Evolutionary conservation across 1,139 yeast species (phyloP).

Genomic region (Geotrichum phurueaensis): DNA sequence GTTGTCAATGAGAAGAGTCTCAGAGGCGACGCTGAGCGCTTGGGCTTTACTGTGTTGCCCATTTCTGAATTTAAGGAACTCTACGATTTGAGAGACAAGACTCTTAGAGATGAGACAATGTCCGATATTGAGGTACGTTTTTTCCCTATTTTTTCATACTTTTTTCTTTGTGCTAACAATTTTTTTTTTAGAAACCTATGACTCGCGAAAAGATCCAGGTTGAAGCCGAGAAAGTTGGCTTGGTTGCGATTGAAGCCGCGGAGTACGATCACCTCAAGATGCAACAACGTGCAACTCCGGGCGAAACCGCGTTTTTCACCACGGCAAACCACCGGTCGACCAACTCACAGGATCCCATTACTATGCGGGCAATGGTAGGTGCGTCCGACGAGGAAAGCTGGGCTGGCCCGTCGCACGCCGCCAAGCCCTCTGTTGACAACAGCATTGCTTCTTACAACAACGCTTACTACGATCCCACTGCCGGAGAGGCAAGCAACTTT

Average conservation of each 20-base stretch:
- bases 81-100: not conserved
- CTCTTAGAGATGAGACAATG: not conserved
- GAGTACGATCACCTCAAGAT: constrained; percentile 29
- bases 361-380: constrained; percentile 3
- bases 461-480: constrained; percentile 10
- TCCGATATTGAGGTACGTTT: not conserved
- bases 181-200: constrained; percentile 5
- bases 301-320: not conserved
- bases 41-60: constrained; percentile 31
- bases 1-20: constrained; percentile 9
- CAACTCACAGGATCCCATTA: constrained; percentile 6
- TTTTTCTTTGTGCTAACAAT: not conserved
- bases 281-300: constrained; percentile 13
- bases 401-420: constrained; percentile 1
- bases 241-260: constrained; percentile 35
- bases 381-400: constrained; percentile 5
- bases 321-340: not conserved
- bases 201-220: constrained; percentile 20
- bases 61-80: constrained; percentile 23
- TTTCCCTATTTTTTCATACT: not conserved
- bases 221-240: constrained; percentile 34
- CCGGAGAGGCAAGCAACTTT: not conserved
- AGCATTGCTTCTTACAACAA: constrained; percentile 8
- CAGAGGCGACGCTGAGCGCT: constrained; percentile 15
- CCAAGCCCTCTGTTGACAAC: constrained; percentile 5